Evolutionary conservation across 257 asterid genomes (phyloP), one percentile per base, ranked within the genome.

Genomic region (Solanum okadae): DNA sequence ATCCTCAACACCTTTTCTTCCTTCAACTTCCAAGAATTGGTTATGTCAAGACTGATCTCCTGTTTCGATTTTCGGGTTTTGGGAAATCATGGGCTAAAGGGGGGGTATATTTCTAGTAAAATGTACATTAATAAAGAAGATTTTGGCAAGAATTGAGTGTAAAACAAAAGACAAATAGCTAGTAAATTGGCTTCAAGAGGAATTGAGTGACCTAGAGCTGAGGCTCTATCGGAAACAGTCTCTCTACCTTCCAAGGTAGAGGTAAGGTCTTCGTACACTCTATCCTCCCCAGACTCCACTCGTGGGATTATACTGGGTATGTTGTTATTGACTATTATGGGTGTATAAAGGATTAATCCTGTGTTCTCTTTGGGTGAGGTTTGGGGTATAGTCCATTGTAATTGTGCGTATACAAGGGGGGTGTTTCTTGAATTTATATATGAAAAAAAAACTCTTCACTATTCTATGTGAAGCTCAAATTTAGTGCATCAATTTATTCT

Each of bases 61-160:
- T 86, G 29, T 86, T 72, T 86, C 35, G n/a, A 70, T 44, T 68
- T 70, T 59, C 25, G 71, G 84, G n/a, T 44, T 86, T 42, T 72
- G 31, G 14, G 84, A 38, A 8, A 40, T 79, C 70, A 27, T 23
- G 83, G 40, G 49, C 42, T 86, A 8, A 86, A 75, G 85, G 91
- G 85, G 91, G 91, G 90, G 90, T 91, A 89, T 90, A 92, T 90
- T 88, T 89, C 86, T 86, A 82, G 70, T 92, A 89, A 90, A 90
- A 81, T 93, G 94, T 93, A 93, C 89, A 94, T 93, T 93, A 88
- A 89, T 83, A 87, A 86, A 25, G 86, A 81, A 29, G 68, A 85
- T 85, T 85, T 63, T 63, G 78, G 63, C 81, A 38, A 22, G 78
- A 38, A 85, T 63, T 42, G 79, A 15, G 40, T 35, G 77, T 6